Evolutionary conservation across 768 basidiomycete species (phyloP).

Genomic region (Lactarius akahatsu): DNA sequence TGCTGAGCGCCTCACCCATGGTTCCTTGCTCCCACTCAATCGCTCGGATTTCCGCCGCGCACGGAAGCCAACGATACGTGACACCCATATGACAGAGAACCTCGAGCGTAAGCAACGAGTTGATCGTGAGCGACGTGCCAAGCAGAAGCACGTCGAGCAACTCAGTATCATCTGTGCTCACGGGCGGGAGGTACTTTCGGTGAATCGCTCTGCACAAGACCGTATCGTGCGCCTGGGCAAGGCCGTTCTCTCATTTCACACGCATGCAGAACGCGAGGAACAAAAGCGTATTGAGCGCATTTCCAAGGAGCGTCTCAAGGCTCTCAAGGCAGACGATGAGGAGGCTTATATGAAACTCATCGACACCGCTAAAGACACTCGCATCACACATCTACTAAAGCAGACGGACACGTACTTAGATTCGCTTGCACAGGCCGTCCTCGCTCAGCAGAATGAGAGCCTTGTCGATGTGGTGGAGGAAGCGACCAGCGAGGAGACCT

Average conservation of each 20-base stretch:
- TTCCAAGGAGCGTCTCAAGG: conserved; percentile 96
- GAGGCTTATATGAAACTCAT: conserved; percentile 99
- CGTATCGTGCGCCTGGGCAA: conserved; percentile 65
- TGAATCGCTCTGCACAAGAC: conserved; percentile 56
- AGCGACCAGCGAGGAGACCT: conserved; percentile 82
- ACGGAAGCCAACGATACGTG: conserved; percentile 82
- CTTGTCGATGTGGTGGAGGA: conserved; percentile 49
- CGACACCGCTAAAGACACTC: conserved; percentile 97
- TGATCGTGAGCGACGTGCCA: conserved; percentile 91
- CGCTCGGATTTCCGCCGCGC: conserved; percentile 86
- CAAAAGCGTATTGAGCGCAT: conserved; percentile 95
- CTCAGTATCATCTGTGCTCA: conserved; percentile 83
- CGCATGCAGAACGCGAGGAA: conserved; percentile 94
- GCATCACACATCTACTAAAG: conserved; percentile 92
- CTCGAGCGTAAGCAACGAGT: conserved; percentile 88
- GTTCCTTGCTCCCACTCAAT: conserved; percentile 86
- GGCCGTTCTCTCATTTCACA: conserved; percentile 80
- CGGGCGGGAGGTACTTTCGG: conserved; percentile 70
- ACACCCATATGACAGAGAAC: conserved; percentile 86
- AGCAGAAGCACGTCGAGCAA: conserved; percentile 95
- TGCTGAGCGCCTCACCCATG: conserved; percentile 83
- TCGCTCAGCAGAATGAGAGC: conserved; percentile 83
- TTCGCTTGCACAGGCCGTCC: conserved; percentile 90
- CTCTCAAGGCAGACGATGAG: conserved; percentile 96
- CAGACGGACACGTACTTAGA: conserved; percentile 97